These are phyloP conservation scores for Grifola frondosa DNA, from an alignment of 1,284 basidiomycete genomes.

Conservation along the genomic window DNA sequence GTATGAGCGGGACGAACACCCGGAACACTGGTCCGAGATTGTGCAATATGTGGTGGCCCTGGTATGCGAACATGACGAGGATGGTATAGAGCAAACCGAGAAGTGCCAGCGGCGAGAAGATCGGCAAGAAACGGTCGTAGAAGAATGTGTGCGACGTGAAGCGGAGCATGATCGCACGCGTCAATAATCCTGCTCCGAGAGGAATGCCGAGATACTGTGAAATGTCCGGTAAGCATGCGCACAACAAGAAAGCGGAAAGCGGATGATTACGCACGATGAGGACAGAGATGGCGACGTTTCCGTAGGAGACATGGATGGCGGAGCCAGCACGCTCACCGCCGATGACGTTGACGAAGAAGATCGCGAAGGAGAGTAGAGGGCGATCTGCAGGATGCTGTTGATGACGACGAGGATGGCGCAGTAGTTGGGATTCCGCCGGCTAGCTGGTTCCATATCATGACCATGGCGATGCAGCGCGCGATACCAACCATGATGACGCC, in stretches of 20 bases:
- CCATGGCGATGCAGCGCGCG: conserved; percentile 75
- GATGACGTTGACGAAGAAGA: conserved; percentile 79
- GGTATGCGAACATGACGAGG: conserved; percentile 76
- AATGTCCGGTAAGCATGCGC: not conserved
- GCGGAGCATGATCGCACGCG: conserved; percentile 57
- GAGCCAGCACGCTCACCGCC: conserved; percentile 40
- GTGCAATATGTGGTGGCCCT: conserved; percentile 56
- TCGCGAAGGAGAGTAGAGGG: conserved; percentile 76
- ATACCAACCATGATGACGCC: conserved; percentile 60
- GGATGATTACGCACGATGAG: conserved; percentile 59
- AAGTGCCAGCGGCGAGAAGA: conserved; percentile 71
- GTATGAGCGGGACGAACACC: conserved; percentile 75
- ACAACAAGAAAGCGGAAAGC: not conserved
- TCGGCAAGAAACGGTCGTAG: conserved; percentile 59
- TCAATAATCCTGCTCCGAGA: conserved; percentile 65
- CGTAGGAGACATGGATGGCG: conserved; percentile 60
- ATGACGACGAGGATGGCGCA: conserved; percentile 73
- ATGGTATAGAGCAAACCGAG: conserved; percentile 78
- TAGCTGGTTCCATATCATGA: conserved; percentile 84
- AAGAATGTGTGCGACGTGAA: conserved; percentile 51
- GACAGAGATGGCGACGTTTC: conserved; percentile 72
- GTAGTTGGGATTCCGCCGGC: conserved; percentile 75
- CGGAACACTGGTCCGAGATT: conserved; percentile 76
- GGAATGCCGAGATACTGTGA: conserved; percentile 74
- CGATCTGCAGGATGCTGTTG: conserved; percentile 71